Percentiles rank a stretch among this genome's conserved stretches.
Evolutionary conservation across 2,329 filamentous ascomycete species (phyloP).

Genomic region (Xylaria hypoxylon): DNA sequence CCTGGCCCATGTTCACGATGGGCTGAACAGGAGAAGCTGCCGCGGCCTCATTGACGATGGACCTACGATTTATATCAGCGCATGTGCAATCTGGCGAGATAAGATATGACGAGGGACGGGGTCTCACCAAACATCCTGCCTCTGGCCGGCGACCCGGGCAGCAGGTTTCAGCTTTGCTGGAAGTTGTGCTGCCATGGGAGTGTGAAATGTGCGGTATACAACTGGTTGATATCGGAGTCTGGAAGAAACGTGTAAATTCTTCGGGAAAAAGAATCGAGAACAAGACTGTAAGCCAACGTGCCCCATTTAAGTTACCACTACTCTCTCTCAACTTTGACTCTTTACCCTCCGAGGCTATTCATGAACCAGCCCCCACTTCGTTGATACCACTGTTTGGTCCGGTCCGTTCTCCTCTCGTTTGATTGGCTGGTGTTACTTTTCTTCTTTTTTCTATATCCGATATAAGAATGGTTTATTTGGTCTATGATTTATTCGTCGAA

Average conservation of each 20-base stretch:
- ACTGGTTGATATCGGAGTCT: constrained; percentile 4
- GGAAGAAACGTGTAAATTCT: constrained; percentile 16
- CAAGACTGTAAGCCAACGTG: constrained; percentile 26
- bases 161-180: constrained; percentile 63
- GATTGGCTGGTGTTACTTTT: background rate
- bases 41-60: constrained; percentile 74
- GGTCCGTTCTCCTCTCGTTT: background rate
- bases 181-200: constrained; percentile 55
- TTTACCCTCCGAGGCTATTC: background rate
- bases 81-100: background rate
- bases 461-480: background rate
- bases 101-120: background rate
- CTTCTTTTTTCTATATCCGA: background rate
- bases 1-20: constrained; percentile 74
- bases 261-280: constrained; percentile 25
- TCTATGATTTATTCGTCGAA: background rate
- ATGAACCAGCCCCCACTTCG: constrained; percentile 14
- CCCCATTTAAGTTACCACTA: constrained; percentile 41
- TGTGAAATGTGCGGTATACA: constrained; percentile 44
- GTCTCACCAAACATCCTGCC: constrained; percentile 65
- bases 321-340: background rate
- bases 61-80: constrained; percentile 56
- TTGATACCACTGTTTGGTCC: background rate
- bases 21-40: constrained; percentile 71
- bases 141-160: constrained; percentile 61